phyloP scores from a whole-genome alignment of 352 stramenopile species.

The Globisporangium viniferum region DNA sequence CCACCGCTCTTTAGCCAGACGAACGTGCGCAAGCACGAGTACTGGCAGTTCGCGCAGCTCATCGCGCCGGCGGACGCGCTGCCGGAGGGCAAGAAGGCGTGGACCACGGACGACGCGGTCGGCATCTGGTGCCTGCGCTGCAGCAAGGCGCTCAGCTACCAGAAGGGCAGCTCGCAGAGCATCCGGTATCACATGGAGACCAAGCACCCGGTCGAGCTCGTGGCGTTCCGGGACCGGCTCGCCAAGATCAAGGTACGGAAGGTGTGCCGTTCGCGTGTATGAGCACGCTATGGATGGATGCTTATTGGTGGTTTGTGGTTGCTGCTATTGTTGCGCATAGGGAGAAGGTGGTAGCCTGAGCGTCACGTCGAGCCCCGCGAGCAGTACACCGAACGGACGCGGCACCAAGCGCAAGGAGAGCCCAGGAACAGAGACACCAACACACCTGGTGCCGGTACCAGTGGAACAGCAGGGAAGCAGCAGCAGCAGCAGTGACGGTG shows the following conservation, averaged over 20 bases:
- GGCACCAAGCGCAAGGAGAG: constrained; percentile 11
- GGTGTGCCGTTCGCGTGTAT: not conserved
- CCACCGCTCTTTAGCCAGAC: constrained; percentile 43
- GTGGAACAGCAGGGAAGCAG: not conserved
- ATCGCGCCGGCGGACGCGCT: constrained; percentile 26
- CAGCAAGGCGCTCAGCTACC: constrained; percentile 28
- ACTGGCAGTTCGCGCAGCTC: constrained; percentile 38
- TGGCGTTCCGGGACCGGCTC: constrained; percentile 16
- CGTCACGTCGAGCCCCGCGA: constrained; percentile 1
- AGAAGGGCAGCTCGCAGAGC: constrained; percentile 52
- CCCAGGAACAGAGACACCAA: not conserved
- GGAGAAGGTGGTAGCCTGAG: not conserved
- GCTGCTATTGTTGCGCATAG: not conserved
- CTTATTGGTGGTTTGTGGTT: not conserved
- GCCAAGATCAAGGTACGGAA: constrained; percentile 3
- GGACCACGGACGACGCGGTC: constrained; percentile 41
- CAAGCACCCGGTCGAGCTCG: constrained; percentile 38
- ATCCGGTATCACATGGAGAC: constrained; percentile 65
- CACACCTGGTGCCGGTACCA: not conserved
- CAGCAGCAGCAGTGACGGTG: not conserved
- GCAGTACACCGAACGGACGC: not conserved
- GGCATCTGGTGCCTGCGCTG: constrained; percentile 53
- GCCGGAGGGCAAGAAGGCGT: constrained; percentile 36
- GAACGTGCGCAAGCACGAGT: constrained; percentile 53
- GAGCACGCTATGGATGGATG: no score